Base-by-base conservation (phyloP, 345 rosid species). In the Brassica nigra region DNA sequence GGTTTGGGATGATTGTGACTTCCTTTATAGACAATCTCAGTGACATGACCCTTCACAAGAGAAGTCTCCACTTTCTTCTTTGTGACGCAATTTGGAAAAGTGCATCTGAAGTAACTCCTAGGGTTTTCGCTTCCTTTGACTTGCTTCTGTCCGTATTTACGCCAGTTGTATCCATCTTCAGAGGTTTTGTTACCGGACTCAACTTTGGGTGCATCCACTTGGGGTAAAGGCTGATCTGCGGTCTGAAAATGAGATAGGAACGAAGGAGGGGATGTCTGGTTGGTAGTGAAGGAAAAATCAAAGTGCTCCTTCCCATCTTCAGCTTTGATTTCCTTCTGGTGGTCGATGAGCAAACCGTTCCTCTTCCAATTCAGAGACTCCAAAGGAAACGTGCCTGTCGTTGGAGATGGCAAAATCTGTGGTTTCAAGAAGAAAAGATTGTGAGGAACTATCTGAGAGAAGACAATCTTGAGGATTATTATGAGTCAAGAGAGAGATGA, bases 51-150 rank as follows among this genome's bases (percentile, higher is more conserved):
- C 54, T 90, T 92, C 8, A 84, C 75, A 30, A 87, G 73, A 62
- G 97, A 89, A 20, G 87, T 88, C 88, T 94, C 98, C 1, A 94
- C 93, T 78, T 91, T 92, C 94, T 94, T 94, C 90, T 92, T 94
- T 7, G 97, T 92, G 10, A 87, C 83, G 68, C 98, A 94, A 67
- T 39, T 86, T 4, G 90, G 92, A 75, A 34, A 91, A 3, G 95
- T 94, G 88, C 98, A 94, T 89, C 90, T 92, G 86, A 88, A 94
- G 84, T 94, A 94, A 72, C 98, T 94, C 80, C 97, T 88, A 29
- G 97, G 97, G 74, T 94, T 94, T 78, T 92, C 95, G 28, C 98
- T 94, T 72, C 97, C 98, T 82, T 94, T 92, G 66, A 92, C 98
- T 80, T 90, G 92, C 77, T 94, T 94, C 71, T 94, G 98, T 2